These are phyloP conservation scores for Jaenimonas drosophilae DNA, from an alignment of 208 protist genomes.

Conservation along the genomic window DNA sequence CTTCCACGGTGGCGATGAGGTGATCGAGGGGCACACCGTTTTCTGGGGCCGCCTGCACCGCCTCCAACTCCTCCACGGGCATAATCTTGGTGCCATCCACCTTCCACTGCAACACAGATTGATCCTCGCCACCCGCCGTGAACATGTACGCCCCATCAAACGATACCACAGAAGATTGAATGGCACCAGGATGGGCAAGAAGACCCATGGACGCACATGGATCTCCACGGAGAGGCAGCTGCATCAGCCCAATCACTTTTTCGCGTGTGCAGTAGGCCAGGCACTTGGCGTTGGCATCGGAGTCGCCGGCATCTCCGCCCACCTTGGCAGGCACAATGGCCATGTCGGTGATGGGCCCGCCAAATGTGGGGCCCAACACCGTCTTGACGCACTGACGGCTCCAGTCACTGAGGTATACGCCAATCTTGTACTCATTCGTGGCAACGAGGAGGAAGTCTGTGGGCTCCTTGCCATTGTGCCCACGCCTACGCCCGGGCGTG, in stretches of 20 bases:
- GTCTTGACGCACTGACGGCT: slow-evolving; percentile 86
- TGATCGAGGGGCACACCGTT: slow-evolving; percentile 74
- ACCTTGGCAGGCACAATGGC: slow-evolving; percentile 23
- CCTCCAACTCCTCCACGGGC: slow-evolving; percentile 3
- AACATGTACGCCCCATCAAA: slow-evolving; percentile 83
- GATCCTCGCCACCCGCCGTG: slow-evolving; percentile 87
- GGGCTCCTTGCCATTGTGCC: no score
- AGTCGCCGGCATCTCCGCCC: neutral
- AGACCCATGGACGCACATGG: slow-evolving; percentile 86
- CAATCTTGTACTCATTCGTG: slow-evolving; percentile 89
- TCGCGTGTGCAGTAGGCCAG: slow-evolving; percentile 85
- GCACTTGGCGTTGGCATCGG: slow-evolving; percentile 20
- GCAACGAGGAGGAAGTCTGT: slow-evolving; percentile 73
- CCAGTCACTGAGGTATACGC: slow-evolving; percentile 73
- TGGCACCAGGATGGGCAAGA: slow-evolving; percentile 88
- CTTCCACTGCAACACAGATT: slow-evolving; percentile 86
- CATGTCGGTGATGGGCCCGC: slow-evolving; percentile 76
- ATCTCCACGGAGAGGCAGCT: slow-evolving; percentile 89
- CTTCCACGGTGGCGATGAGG: slow-evolving; percentile 85
- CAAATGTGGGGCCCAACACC: slow-evolving; percentile 87
- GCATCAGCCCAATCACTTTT: slow-evolving; percentile 88
- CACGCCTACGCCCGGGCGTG: no score
- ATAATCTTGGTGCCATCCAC: slow-evolving; percentile 52
- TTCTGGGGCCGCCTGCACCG: neutral
- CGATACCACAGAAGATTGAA: slow-evolving; percentile 58